Evolutionary conservation across 129 eudicot genomes (phyloP).

Genomic region (Flaveria linearis): DNA sequence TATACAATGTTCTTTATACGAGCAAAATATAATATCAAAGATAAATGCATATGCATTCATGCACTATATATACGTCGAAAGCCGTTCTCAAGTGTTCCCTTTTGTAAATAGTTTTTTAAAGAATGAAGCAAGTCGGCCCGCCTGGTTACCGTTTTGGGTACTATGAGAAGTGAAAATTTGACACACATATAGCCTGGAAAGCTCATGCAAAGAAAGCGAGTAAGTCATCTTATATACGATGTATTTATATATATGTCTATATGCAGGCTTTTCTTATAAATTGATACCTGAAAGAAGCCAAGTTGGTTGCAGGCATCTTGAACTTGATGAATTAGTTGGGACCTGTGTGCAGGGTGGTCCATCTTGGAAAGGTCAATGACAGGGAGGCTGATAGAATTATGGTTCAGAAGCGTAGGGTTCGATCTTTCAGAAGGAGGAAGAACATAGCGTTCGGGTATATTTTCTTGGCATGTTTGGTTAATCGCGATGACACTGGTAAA

Average conservation of each 20-base stretch:
- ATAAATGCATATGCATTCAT: slow-evolving; percentile 40
- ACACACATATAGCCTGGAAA: slow-evolving; percentile 20
- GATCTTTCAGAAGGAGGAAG: slow-evolving; percentile 58
- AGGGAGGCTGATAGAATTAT: slow-evolving; percentile 36
- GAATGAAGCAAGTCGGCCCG: slow-evolving; percentile 13
- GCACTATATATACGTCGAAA: slow-evolving; percentile 19
- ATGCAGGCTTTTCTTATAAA: not conserved
- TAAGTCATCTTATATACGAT: slow-evolving; percentile 15
- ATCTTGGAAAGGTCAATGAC: slow-evolving; percentile 51
- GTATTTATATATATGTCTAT: not conserved
- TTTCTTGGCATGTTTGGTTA: slow-evolving; percentile 33
- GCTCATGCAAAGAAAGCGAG: slow-evolving; percentile 21
- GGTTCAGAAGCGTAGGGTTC: not conserved
- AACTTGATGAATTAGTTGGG: slow-evolving; percentile 37
- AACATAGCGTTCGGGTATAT: slow-evolving; percentile 45
- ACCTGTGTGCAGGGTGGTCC: slow-evolving; percentile 38
- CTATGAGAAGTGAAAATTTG: slow-evolving; percentile 1
- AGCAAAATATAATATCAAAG: not conserved
- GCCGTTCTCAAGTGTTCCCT: slow-evolving; percentile 6
- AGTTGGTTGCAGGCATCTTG: slow-evolving; percentile 56
- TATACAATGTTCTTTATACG: slow-evolving; percentile 16
- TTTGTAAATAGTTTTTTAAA: not conserved
- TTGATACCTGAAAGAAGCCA: slow-evolving; percentile 70
- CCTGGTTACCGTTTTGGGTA: slow-evolving; percentile 8
- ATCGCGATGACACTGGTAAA: slow-evolving; percentile 59